Conservation (phyloP, 139 green algal species). For the Dunaliella primolecta region DNA sequence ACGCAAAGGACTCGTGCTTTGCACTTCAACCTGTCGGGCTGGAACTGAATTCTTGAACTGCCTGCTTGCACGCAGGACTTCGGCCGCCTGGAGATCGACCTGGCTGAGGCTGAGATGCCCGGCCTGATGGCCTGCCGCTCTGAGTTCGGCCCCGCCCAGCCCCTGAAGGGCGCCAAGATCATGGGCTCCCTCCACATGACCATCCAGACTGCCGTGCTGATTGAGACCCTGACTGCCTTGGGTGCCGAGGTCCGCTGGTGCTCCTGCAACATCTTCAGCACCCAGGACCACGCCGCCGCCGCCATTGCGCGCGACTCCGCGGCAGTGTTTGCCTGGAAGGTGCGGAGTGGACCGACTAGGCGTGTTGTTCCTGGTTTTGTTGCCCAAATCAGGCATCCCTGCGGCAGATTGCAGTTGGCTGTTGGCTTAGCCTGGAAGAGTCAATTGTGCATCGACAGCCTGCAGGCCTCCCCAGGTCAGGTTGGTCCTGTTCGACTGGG, state of each 20-base stretch:
- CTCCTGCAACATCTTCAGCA: constrained; percentile 99
- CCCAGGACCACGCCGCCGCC: constrained; percentile 96
- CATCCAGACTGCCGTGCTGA: constrained; percentile 98
- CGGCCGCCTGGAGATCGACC: constrained; percentile 95
- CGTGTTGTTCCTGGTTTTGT: neutral
- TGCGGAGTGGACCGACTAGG: constrained; percentile 92
- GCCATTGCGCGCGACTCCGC: constrained; percentile 94
- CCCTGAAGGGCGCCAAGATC: constrained; percentile 92
- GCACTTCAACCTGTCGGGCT: too few relatives aligned
- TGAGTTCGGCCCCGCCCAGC: constrained; percentile 92
- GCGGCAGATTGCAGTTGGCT: too few relatives aligned
- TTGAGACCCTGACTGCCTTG: constrained; percentile 95
- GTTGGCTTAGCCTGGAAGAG: too few relatives aligned
- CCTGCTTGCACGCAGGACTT: constrained; percentile 71
- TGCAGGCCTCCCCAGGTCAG: neutral
- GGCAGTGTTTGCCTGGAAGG: constrained; percentile 98
- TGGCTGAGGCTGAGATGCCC: constrained; percentile 98
- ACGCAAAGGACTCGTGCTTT: too few relatives aligned
- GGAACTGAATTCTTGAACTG: too few relatives aligned
- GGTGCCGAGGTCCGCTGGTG: constrained; percentile 98
- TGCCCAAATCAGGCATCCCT: too few relatives aligned
- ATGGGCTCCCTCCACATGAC: constrained; percentile 99
- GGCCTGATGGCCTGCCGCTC: constrained; percentile 91
- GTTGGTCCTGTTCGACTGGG: constrained; percentile 46
- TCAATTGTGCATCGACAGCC: neutral